Evolutionary conservation across 2,329 filamentous ascomycete genomes (phyloP).

Genomic region (Microsporum ferrugineum): DNA sequence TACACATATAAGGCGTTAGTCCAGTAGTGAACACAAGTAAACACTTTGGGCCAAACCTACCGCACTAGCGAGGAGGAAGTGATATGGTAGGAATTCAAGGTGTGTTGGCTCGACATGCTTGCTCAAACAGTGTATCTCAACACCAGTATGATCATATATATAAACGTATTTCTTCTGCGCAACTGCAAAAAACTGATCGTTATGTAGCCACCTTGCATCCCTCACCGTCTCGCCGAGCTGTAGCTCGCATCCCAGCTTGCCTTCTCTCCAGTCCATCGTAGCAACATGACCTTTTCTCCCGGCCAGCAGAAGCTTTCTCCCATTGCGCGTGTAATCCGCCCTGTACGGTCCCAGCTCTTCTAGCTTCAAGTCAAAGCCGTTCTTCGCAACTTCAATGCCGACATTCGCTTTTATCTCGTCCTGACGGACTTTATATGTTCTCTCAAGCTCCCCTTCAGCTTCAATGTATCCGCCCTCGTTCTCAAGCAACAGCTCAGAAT

Average conservation of each 20-base stretch:
- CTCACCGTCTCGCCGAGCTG: slow-evolving; percentile 83
- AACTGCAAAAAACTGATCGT: slow-evolving; percentile 84
- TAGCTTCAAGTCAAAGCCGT: slow-evolving; percentile 80
- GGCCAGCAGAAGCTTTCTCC: slow-evolving; percentile 70
- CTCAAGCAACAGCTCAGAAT: slow-evolving; percentile 88
- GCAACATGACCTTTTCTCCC: slow-evolving; percentile 91
- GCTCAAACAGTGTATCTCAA: slow-evolving; percentile 82
- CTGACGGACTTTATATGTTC: slow-evolving; percentile 86
- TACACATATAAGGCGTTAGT: slow-evolving; percentile 24
- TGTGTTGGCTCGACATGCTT: slow-evolving; percentile 85
- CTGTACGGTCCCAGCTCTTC: slow-evolving; percentile 75
- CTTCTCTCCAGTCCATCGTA: slow-evolving; percentile 90
- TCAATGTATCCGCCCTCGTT: slow-evolving; percentile 78
- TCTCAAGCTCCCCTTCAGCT: slow-evolving; percentile 74
- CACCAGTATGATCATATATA: slow-evolving; percentile 84
- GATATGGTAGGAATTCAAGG: slow-evolving; percentile 93
- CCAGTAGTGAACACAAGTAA: neutral
- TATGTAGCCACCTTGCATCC: slow-evolving; percentile 85
- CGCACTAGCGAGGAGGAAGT: slow-evolving; percentile 81
- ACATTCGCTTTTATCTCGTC: slow-evolving; percentile 68
- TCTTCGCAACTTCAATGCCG: slow-evolving; percentile 74
- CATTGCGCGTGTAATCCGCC: slow-evolving; percentile 82
- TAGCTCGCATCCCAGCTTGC: slow-evolving; percentile 80
- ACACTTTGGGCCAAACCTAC: slow-evolving; percentile 38
- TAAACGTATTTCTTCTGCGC: slow-evolving; percentile 95